Conservation (phyloP, 805 yeast species). For the Sungouiella thailandica region DNA sequence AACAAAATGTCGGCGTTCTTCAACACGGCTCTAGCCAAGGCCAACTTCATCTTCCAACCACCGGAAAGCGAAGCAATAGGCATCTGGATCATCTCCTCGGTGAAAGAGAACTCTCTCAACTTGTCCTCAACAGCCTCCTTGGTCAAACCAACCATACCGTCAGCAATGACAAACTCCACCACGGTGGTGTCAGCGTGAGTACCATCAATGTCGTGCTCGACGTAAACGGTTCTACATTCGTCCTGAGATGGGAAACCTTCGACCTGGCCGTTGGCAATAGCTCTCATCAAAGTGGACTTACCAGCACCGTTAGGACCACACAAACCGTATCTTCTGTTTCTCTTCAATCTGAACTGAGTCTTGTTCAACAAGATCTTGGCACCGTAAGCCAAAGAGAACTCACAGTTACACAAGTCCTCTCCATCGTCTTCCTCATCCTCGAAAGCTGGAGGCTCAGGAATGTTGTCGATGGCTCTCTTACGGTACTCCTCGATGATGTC, state of each 20-base stretch:
- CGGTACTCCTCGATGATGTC: conserved; percentile 90
- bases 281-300: conserved; percentile 76
- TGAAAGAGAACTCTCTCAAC: conserved; percentile 86
- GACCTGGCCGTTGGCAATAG: conserved; percentile 96
- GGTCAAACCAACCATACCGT: conserved; percentile 69
- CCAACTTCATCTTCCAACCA: conserved; percentile 99
- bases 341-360: conserved; percentile 97
- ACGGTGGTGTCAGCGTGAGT: conserved; percentile 95
- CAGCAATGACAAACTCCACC: conserved; percentile 83
- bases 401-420: conserved; percentile 99
- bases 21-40: conserved; percentile 98
- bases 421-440: conserved; percentile 98
- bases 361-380: conserved; percentile 99
- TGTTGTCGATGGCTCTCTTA: conserved; percentile 95
- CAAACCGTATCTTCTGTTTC: conserved; percentile 98
- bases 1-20: conserved; percentile 96
- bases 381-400: conserved; percentile 99
- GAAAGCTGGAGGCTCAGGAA: conserved; percentile 91
- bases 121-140: conserved; percentile 66
- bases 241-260: conserved; percentile 99
- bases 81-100: conserved; percentile 88
- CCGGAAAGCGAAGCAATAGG: conserved; percentile 97
- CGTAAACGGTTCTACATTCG: conserved; percentile 98
- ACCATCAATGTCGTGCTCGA: conserved; percentile 99
- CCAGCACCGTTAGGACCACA: conserved; percentile 62